phyloP scores from a whole-genome alignment of 2,329 filamentous ascomycete species.

The Penicillium sp. region DNA sequence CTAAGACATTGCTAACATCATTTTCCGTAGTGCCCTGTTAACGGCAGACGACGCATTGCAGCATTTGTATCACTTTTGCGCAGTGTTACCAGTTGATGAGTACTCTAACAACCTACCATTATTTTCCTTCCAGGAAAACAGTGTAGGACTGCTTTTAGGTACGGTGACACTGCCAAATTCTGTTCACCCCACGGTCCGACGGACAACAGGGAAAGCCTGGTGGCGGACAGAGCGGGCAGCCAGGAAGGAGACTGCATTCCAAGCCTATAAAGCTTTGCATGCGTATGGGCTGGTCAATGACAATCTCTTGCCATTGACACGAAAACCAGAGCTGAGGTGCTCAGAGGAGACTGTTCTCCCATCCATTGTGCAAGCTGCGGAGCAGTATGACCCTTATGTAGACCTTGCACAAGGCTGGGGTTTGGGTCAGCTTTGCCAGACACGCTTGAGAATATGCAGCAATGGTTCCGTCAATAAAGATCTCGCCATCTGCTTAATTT shows the following conservation, averaged over 20 bases:
- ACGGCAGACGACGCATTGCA: constrained; percentile 63
- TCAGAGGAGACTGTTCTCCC: constrained; percentile 13
- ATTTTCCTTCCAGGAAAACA: constrained; percentile 41
- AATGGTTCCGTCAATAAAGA: constrained; percentile 10
- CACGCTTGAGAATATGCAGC: constrained; percentile 15
- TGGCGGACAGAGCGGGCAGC: constrained; percentile 68
- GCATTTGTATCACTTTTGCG: constrained; percentile 79
- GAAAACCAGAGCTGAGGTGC: constrained; percentile 24
- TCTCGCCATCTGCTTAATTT: constrained; percentile 17
- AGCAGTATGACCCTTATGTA: constrained; percentile 27
- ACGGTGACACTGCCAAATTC: constrained; percentile 63
- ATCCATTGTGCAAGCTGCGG: constrained; percentile 18
- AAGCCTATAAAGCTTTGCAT: constrained; percentile 65
- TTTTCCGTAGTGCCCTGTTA: constrained; percentile 50
- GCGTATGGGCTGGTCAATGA: constrained; percentile 65
- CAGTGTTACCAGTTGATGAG: constrained; percentile 46
- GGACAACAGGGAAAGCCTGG: constrained; percentile 40
- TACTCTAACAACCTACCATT: constrained; percentile 60
- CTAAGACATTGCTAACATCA: not conserved
- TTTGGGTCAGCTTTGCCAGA: constrained; percentile 18
- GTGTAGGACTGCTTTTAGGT: constrained; percentile 34
- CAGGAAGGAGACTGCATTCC: constrained; percentile 71
- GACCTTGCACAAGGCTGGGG: constrained; percentile 24
- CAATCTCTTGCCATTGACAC: constrained; percentile 57
- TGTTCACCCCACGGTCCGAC: constrained; percentile 55